Evolutionary conservation across 2,329 filamentous ascomycete species (phyloP).

Genomic region (Grosmannia huntii): DNA sequence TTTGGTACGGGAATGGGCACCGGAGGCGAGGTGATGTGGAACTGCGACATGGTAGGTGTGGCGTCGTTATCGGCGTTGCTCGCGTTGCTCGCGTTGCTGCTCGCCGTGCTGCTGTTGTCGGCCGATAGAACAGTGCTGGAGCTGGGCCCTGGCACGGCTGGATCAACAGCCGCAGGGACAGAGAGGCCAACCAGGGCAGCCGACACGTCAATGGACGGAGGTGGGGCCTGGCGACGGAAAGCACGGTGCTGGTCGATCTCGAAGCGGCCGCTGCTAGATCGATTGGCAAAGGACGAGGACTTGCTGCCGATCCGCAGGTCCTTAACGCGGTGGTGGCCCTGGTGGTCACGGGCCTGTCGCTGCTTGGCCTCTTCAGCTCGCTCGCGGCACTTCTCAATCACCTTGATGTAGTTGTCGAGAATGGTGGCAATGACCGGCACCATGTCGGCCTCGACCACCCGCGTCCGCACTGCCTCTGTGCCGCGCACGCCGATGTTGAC

Average conservation of each 20-base stretch:
- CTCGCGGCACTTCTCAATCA: conserved; percentile 82
- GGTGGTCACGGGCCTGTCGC: conserved; percentile 46
- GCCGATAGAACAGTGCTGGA: neutral
- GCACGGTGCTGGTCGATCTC: conserved; percentile 33
- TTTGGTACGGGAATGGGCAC: conserved; percentile 32
- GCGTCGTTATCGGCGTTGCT: conserved; percentile 31
- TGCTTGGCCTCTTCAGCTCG: conserved; percentile 73
- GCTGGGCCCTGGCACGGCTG: conserved; percentile 15
- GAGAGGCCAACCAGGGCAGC: conserved; percentile 36
- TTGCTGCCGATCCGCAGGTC: conserved; percentile 36
- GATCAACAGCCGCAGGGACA: conserved; percentile 10
- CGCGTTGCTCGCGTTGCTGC: neutral
- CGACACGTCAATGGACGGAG: conserved; percentile 72
- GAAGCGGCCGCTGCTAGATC: conserved; percentile 22
- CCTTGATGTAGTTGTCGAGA: conserved; percentile 94
- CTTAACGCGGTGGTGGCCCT: conserved; percentile 36
- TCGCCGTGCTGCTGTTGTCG: neutral
- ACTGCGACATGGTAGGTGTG: conserved; percentile 46
- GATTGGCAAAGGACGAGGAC: conserved; percentile 39
- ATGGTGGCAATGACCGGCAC: conserved; percentile 98
- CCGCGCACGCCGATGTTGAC: conserved; percentile 97
- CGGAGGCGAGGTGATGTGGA: conserved; percentile 56
- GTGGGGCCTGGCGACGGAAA: conserved; percentile 66
- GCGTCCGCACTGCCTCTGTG: conserved; percentile 83
- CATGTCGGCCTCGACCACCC: conserved; percentile 97